Base-by-base conservation (phyloP, 1,284 basidiomycete species). In the Microbotryum intermedium region DNA sequence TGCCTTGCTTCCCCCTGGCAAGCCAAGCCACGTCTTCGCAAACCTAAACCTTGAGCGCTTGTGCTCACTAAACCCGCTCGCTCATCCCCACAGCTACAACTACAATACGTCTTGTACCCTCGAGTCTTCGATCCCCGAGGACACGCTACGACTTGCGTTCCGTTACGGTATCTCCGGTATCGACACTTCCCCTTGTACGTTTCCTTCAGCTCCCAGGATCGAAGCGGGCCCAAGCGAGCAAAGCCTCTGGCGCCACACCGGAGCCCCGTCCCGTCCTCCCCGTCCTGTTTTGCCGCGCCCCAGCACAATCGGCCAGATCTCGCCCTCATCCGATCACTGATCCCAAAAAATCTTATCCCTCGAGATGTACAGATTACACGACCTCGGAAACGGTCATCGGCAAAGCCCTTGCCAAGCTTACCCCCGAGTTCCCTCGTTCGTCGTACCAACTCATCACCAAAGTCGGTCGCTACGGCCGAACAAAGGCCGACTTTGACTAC, bases 391-490 rank as follows among this genome's bases (percentile, higher is more conserved):
- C 88, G 62, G 81, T 95, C 1, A 79, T 97, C 21, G 93, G 93
- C 26, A 69, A 70, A 44, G 72, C 73, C 11, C 82, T 86, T 51
- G 82, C 83, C 53, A 77, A 81, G 0, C 76, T 94, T 23, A 75
- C 78, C 50, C 73, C 75, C 55, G 85, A 90, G 70, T 92, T 86
- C 71, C 89, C 90, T 21, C 82, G 91, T 28, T 79, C 81, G 18
- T 83, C 84, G 1, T 95, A 94, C 74, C 81, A 84, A 69, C 74
- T 62, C 94, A 85, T 91, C 76, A 93, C 92, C n/a, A 98, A 98
- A 76, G 88, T 86, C 63, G 94, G 92, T 26, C 83, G 93, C 52
- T 93, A 88, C 74, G 90, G 90, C 5, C 72, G 62, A 18, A 61
- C 77, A 1, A 76, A 77, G 49, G 73, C 73, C 34, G 71, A 73